These are phyloP conservation scores for Pestalotiopsis sp. DNA, from an alignment of 2,329 filamentous ascomycete genomes.

Conservation along the genomic window DNA sequence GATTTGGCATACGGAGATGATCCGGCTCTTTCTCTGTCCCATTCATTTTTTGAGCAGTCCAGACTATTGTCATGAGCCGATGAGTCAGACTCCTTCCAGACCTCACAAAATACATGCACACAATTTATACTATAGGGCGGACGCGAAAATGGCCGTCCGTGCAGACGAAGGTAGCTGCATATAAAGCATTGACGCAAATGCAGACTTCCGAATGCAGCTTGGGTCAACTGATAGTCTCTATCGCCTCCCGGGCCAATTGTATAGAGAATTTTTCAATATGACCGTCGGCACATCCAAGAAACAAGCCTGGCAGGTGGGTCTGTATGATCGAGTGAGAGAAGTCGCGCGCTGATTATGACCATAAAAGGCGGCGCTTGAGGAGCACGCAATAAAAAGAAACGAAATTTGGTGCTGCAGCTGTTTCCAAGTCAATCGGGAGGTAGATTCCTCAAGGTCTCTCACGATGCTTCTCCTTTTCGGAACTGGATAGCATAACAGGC, in stretches of 20 bases:
- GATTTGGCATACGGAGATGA: not conserved
- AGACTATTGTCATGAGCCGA: not conserved
- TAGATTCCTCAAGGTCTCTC: no score
- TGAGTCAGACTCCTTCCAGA: not conserved
- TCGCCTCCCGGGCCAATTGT: conserved; percentile 7
- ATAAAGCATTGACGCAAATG: conserved; percentile 41
- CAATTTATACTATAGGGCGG: not conserved
- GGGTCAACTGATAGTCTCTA: conserved; percentile 17
- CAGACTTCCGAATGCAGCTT: conserved; percentile 27
- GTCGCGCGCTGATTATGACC: not conserved
- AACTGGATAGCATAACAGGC: no score
- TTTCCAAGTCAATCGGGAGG: no score
- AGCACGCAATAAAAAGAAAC: not conserved
- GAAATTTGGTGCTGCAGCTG: not conserved
- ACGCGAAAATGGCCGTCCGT: not conserved
- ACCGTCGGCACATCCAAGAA: not conserved
- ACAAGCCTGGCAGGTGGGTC: not conserved
- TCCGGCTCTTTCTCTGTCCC: no score
- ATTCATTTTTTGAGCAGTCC: no score
- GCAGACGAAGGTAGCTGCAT: conserved; percentile 24
- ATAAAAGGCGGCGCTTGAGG: not conserved
- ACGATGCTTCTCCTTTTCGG: no score
- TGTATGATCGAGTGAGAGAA: not conserved
- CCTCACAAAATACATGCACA: not conserved
- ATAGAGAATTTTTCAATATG: not conserved